Percentiles rank a stretch among this genome's conserved stretches.
phyloP scores from a whole-genome alignment of 306 rosid genomes.

The Acacia crassicarpa region DNA sequence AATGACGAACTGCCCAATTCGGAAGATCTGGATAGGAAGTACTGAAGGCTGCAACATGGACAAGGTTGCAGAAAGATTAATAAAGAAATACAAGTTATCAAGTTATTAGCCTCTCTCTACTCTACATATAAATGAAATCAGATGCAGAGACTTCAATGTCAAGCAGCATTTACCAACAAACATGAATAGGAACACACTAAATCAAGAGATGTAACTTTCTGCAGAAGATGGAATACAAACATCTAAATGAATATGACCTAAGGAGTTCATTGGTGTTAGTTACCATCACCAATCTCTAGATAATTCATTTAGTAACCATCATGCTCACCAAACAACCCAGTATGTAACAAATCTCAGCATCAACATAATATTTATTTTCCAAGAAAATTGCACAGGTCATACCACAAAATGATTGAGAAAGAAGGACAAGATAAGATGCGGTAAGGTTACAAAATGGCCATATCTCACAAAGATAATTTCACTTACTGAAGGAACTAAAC shows the following conservation, averaged over 20 bases:
- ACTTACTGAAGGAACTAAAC: not conserved
- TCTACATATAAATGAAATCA: constrained; percentile 6
- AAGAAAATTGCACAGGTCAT: not conserved
- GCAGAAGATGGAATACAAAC: not conserved
- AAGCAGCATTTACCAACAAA: constrained; percentile 13
- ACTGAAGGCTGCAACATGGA: constrained; percentile 77
- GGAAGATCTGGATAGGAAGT: constrained; percentile 91
- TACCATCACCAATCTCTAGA: not conserved
- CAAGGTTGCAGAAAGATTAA: constrained; percentile 19
- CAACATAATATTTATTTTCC: not conserved
- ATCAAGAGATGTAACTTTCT: constrained; percentile 13
- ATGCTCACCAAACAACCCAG: not conserved
- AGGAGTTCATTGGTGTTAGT: not conserved
- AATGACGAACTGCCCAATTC: constrained; percentile 75
- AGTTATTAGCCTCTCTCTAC: not conserved
- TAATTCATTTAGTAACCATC: not conserved
- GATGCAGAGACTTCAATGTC: constrained; percentile 16
- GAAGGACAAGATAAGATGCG: not conserved
- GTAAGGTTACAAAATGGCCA: not conserved
- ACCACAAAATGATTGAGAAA: not conserved
- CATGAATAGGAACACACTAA: not conserved
- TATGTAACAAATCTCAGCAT: not conserved
- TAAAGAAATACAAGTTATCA: constrained; percentile 1
- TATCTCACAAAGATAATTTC: not conserved
- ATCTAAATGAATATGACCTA: not conserved